Base-by-base conservation (phyloP, 1,139 yeast species). In the Diutina mesorugosa region DNA sequence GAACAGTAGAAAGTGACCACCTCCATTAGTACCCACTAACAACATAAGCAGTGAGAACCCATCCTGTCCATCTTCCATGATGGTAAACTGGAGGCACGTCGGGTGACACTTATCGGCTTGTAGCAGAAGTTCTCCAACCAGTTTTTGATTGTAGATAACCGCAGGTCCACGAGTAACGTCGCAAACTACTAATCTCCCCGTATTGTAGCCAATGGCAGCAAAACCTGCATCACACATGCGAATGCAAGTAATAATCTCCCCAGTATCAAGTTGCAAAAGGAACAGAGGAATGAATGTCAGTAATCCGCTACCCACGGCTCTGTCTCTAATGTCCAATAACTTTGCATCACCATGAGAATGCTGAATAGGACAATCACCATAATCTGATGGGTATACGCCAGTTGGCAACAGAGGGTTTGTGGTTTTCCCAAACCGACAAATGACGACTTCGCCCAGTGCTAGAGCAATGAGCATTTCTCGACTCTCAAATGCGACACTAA, bases 81-180 rank as follows among this genome's bases (percentile, higher is more conserved):
- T 87, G 1, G 89, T 78, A 68, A 90, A 87, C 61, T 89, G 93
- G 58, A 89, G 68, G 1, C 79, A 67, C 0, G 96, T 87, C 1
- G 85, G 72, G 62, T 69, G 67, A 57, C 77, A 66, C n/a, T 61
- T 60, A 26, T 51, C 57, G 1, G 71, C 72, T 10, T 77, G 69
- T 0, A 66, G 81, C n/a, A 75, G 73, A 53, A 69, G 69, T 50
- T 72, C 72, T 16, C 67, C 64, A 16, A 83, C 65, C 0, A 72
- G 69, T n/a, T 76, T 84, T 18, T 66, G 60, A 61, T 82, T 78
- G 63, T 76, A 80, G 38, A 91, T 87, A 2, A 89, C 74, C 0
- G 90, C 90, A 1, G 96, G 96, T 0, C 95, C 96, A 59, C 97
- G 77, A 58, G 90, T 77, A 14, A 74, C 67, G 69, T 93, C 98